These are phyloP conservation scores for Sarocladiaceae sp. DNA, from an alignment of 2,329 filamentous ascomycete species.

Conservation along the genomic window DNA sequence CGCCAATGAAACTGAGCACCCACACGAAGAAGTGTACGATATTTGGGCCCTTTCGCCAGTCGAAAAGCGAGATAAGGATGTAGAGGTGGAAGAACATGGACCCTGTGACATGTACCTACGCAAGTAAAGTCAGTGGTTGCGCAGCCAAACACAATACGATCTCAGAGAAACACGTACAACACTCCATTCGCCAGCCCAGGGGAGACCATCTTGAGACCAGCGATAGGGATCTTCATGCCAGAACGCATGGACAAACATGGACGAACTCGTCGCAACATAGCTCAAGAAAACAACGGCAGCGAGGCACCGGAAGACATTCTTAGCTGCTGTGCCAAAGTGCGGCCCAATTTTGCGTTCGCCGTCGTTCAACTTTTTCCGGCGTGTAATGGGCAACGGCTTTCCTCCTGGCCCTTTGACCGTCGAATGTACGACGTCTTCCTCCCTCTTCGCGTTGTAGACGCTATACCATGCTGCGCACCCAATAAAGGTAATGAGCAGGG, in stretches of 20 bases:
- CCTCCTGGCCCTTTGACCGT: slow-evolving; percentile 74
- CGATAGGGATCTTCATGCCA: slow-evolving; percentile 32
- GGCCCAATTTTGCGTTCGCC: slow-evolving; percentile 38
- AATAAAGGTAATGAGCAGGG: slow-evolving; percentile 50
- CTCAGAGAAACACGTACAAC: slow-evolving; percentile 62
- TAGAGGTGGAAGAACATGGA: slow-evolving; percentile 85
- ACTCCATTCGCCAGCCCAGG: slow-evolving; percentile 73
- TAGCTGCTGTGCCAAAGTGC: slow-evolving; percentile 62
- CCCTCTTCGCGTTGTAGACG: slow-evolving; percentile 45
- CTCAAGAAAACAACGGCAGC: slow-evolving; percentile 67
- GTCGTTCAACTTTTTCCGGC: slow-evolving; percentile 48
- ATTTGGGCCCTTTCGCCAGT: slow-evolving; percentile 77
- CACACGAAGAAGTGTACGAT: slow-evolving; percentile 77
- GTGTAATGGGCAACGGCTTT: slow-evolving; percentile 73
- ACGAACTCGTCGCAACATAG: slow-evolving; percentile 69
- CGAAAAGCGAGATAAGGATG: slow-evolving; percentile 79
- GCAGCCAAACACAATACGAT: no score
- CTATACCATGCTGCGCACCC: slow-evolving; percentile 47
- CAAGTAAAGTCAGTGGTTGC: slow-evolving; percentile 6
- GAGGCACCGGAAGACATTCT: slow-evolving; percentile 71
- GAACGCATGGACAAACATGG: slow-evolving; percentile 72
- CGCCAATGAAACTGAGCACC: slow-evolving; percentile 67
- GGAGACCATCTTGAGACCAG: slow-evolving; percentile 40
- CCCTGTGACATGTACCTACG: slow-evolving; percentile 77
- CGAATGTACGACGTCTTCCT: slow-evolving; percentile 42